Evolutionary conservation across 2,329 filamentous ascomycete species (phyloP).

Genomic region (Microdochium trichocladiopsis): DNA sequence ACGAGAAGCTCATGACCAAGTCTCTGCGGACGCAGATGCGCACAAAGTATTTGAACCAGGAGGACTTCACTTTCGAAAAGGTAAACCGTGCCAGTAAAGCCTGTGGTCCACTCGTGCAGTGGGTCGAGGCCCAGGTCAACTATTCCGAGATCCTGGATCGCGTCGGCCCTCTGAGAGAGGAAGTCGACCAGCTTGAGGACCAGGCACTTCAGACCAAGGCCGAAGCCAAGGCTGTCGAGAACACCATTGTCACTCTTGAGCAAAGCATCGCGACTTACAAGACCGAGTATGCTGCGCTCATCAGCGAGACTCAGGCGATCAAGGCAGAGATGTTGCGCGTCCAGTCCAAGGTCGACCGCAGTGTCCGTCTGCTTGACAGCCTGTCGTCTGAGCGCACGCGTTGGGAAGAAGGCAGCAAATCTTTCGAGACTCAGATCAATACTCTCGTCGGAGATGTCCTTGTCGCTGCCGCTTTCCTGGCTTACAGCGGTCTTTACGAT

Average conservation of each 20-base stretch:
- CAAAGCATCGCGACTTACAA: conserved; percentile 92
- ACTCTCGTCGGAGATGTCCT: conserved; percentile 94
- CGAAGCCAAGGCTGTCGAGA: conserved; percentile 84
- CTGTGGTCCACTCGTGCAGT: conserved; percentile 93
- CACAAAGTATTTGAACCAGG: conserved; percentile 83
- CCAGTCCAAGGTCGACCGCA: conserved; percentile 96
- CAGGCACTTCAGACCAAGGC: conserved; percentile 88
- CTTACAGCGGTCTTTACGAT: conserved; percentile 94
- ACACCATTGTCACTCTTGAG: conserved; percentile 78
- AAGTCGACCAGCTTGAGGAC: conserved; percentile 81
- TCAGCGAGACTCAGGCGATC: conserved; percentile 95
- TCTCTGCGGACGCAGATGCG: conserved; percentile 79
- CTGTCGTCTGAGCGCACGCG: conserved; percentile 86
- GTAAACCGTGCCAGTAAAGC: conserved; percentile 96
- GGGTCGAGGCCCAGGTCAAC: conserved; percentile 93
- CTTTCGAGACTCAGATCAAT: conserved; percentile 95
- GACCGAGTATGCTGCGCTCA: conserved; percentile 88
- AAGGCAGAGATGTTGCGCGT: conserved; percentile 95
- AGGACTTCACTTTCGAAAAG: conserved; percentile 93
- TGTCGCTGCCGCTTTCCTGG: conserved; percentile 92
- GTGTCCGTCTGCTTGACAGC: conserved; percentile 88
- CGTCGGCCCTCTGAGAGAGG: conserved; percentile 84
- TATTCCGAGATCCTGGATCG: conserved; percentile 97
- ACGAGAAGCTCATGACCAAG: conserved; percentile 89
- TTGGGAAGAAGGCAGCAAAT: conserved; percentile 97